These are phyloP conservation scores for Triangularia verruculosa DNA, from an alignment of 2,329 filamentous ascomycete genomes.

Conservation along the genomic window DNA sequence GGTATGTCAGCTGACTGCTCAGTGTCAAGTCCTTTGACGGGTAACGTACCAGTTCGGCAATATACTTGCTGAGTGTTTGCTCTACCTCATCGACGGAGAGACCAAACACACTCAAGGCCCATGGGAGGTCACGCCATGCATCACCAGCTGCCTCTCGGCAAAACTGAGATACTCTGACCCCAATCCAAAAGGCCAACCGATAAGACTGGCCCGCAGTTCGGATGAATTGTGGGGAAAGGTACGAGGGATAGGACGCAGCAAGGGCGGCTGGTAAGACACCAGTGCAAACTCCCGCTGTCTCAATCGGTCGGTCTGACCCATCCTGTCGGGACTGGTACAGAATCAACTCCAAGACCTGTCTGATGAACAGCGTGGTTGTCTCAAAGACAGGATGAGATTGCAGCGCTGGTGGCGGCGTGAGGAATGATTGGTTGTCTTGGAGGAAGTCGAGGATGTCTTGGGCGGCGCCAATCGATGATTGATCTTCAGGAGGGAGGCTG, in stretches of 20 bases:
- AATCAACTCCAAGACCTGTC: background rate
- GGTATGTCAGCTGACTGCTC: background rate
- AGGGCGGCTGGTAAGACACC: background rate
- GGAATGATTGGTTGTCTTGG: background rate
- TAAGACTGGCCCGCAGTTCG: background rate
- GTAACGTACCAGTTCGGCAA: background rate
- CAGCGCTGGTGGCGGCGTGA: background rate
- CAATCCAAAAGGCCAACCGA: background rate
- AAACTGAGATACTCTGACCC: background rate
- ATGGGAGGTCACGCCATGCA: background rate
- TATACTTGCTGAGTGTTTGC: background rate
- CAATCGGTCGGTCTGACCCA: background rate
- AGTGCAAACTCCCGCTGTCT: background rate
- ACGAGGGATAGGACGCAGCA: background rate
- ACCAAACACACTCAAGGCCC: background rate
- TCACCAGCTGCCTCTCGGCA: background rate
- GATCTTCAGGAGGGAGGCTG: background rate
- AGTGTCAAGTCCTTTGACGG: background rate
- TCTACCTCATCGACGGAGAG: background rate
- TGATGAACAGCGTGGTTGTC: background rate
- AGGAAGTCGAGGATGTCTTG: background rate
- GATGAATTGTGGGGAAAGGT: background rate
- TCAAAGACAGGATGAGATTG: background rate
- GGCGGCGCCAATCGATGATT: background rate
- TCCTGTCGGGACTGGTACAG: background rate